Conservation (phyloP, 129 eudicot species). For the sunflower (Helianthus annuus) region HanXRQr2.0-SUNRISE NC_035441.2:131330047-131330546, state of each 20-base stretch:
- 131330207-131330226: constrained; percentile 41
- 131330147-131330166: not conserved
- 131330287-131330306: not conserved
- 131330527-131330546: too few species aligned
- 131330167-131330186: not conserved
- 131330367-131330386: constrained; percentile 29
- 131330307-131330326: constrained; percentile 35
- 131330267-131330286: constrained; percentile 29
- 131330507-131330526: constrained; percentile 11
- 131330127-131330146: not conserved
- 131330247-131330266: constrained; percentile 38
- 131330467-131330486: constrained; percentile 45
- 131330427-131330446: constrained; percentile 28
- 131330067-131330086: not conserved
- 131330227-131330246: constrained; percentile 14
- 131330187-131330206: constrained; percentile 5
- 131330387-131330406: constrained; percentile 35
- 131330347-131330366: constrained; percentile 37
- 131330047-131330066: not conserved
- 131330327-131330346: constrained; percentile 12
- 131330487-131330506: constrained; percentile 41
- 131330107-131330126: not conserved
- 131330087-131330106: not conserved
- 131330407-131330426: constrained; percentile 35
- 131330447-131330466: constrained; percentile 1